Evolutionary conservation across 345 rosid species (phyloP).

Genomic region (Eucalyptus marginata): DNA sequence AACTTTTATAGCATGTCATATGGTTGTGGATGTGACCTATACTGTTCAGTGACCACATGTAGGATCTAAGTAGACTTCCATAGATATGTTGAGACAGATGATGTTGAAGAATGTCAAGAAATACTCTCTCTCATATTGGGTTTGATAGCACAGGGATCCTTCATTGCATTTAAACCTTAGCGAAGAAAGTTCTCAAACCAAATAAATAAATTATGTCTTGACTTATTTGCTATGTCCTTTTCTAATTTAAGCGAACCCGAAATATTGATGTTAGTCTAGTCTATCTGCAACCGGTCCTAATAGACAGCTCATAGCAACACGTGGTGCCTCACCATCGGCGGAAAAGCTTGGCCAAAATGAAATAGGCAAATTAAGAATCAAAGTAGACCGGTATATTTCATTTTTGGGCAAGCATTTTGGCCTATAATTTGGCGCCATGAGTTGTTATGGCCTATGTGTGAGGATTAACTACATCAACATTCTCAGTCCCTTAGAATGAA

Average conservation of each 20-base stretch:
- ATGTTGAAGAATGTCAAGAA: neutral
- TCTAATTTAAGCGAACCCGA: neutral
- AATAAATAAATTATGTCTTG: neutral
- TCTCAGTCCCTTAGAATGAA: neutral
- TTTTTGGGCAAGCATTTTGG: neutral
- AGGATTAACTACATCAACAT: neutral
- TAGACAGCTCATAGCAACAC: neutral
- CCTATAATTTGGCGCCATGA: neutral
- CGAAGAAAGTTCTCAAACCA: neutral
- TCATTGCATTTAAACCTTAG: neutral
- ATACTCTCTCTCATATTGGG: neutral
- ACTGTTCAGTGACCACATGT: neutral
- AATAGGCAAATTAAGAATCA: neutral
- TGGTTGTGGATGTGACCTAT: neutral
- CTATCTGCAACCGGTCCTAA: neutral
- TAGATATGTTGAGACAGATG: neutral
- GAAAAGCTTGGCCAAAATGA: neutral
- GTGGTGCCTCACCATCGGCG: neutral
- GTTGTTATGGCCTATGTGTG: neutral
- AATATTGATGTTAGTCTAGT: neutral
- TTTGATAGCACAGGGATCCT: neutral
- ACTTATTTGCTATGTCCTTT: neutral
- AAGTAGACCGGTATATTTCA: neutral
- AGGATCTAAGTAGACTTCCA: neutral
- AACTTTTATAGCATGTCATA: neutral